Base-by-base conservation (phyloP, 2,329 filamentous ascomycete species). In the Colletotrichum sp. region DNA sequence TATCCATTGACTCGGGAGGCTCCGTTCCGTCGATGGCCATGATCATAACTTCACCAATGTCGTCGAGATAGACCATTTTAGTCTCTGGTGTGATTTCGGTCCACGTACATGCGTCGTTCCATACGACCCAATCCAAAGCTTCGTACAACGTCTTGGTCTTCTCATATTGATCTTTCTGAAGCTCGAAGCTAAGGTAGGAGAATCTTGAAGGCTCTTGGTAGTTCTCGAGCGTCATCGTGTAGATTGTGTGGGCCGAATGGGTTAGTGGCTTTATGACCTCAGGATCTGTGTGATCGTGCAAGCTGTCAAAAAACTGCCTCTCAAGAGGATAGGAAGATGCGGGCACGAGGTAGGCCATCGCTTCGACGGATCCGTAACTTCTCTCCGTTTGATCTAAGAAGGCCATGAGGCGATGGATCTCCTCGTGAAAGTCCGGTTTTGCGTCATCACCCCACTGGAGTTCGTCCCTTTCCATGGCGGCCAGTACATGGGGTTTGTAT, bases 351-450 rank as follows among this genome's bases (percentile, higher is more conserved):
- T 86, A 82, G 6, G 84, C 81, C 8, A 93, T 81, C 7, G 85
- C 83, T 71, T 91, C 89, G 26, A 87, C 87, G 1, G 89, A 90
- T 16, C 90, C 92, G 77, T 92, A 93, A 58, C 88, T 89, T 58
- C 92, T 87, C 30, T 93, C 89, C 0, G 91, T 92, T 12, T 82
- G 84, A 72, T 93, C 92, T 5, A 93, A 85, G 76, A 93, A 93
- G 12, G 91, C 92, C 85, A 93, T 88, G 7, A 93, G 81, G 16
- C 92, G 90, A 78, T 93, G 92, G 3, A 93, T 78, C 80, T 93
- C 92, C 28, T 91, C 86, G 67, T 85, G 82, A 74, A 91, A 85
- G 21, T 86, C 82, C 15, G 86, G 82, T 64, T 81, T 82, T 36
- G 79, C 69, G 38, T 81, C 83, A 32, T 82, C 80, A 7, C 80